Base-by-base conservation (phyloP, 1,284 basidiomycete genomes). In the Pterulicium gracile region DNA sequence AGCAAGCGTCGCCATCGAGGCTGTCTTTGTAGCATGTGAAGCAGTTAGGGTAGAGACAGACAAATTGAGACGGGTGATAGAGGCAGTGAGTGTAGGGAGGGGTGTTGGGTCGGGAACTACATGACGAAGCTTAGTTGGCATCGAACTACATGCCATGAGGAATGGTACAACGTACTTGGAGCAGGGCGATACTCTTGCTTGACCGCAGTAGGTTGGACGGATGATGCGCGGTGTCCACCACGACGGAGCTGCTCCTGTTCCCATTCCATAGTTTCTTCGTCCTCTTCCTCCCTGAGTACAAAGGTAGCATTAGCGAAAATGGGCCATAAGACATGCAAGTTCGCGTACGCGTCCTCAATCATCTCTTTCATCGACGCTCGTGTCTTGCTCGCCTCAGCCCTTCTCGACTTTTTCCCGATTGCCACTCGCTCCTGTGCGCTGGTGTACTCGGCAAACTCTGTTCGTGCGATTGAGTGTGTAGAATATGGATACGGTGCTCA, bases 221-320 rank as follows among this genome's bases (percentile, higher is more conserved):
- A 65, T 3, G 56, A 53, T 17, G 64, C 55, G 18, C 57, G 54
- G 47, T 71, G 73, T 3, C 81, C 89, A 4, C 86, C 88, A 51
- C 91, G 71, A 22, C 83, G 77, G 12, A 89, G 70, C 60, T 96
- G 92, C 45, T 88, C 88, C 53, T 78, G 74, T 58, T 96, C 92
- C 94, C 93, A 97, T 64, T 92, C 87, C 17, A 74, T 67, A 1
- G 82, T 81, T 63, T 97, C 93, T 58, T 96, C 93, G 46, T 91
- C 90, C 50, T 87, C 79, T 50, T 86, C 88, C 54, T 82, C 86
- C 2, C 86, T 90, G 51, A 32, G 45, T 24, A 43, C 7, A 45
- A 40, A 32, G 43, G 17, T 51, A 49, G 59, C 41, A 58, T 49
- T 48, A 19, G 54, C 20, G 49, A 45, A 27, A 24, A 19, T 7